Percentiles rank a stretch among this genome's conserved stretches.
These are phyloP conservation scores for Coleophoma eucalyptorum DNA, from an alignment of 2,329 filamentous ascomycete genomes.

Conservation along the genomic window DNA sequence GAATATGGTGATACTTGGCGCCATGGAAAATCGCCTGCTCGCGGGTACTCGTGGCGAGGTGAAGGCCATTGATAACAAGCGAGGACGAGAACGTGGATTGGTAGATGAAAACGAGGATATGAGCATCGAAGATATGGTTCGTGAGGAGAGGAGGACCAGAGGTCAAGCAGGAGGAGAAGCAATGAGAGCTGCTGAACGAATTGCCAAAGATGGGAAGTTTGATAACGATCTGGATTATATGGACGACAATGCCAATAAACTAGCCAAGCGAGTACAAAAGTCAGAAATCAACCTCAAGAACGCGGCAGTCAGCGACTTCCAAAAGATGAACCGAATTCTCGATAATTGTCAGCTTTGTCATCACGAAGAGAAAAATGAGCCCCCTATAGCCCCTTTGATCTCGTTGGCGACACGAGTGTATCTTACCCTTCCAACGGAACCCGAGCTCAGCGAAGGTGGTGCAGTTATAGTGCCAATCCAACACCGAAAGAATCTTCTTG, in stretches of 20 bases:
- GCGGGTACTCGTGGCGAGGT: conserved; percentile 72
- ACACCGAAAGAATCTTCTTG: conserved; percentile 85
- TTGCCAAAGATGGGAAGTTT: conserved; percentile 89
- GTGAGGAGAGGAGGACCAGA: conserved; percentile 84
- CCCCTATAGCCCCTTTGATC: conserved; percentile 79
- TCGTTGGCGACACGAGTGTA: conserved; percentile 84
- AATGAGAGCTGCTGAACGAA: conserved; percentile 80
- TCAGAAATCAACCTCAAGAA: conserved; percentile 86
- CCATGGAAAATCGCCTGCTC: conserved; percentile 87
- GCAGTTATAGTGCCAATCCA: conserved; percentile 86
- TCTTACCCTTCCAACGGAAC: conserved; percentile 84
- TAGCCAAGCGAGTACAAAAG: conserved; percentile 83
- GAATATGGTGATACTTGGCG: conserved; percentile 74
- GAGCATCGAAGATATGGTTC: conserved; percentile 94
- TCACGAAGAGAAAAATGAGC: conserved; percentile 74
- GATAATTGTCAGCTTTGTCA: conserved; percentile 89
- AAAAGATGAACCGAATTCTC: conserved; percentile 81
- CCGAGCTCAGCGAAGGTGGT: conserved; percentile 78
- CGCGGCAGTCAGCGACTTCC: conserved; percentile 80
- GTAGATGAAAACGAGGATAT: conserved; percentile 94
- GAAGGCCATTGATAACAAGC: conserved; percentile 71
- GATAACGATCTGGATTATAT: conserved; percentile 93
- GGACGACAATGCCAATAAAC: conserved; percentile 90
- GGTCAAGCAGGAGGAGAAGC: conserved; percentile 77
- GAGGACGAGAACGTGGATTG: conserved; percentile 77